Percentiles rank a stretch among this genome's conserved stretches.
phyloP scores from a whole-genome alignment of 1,284 basidiomycete species.

The Pseudozyma thailandica region DNA sequence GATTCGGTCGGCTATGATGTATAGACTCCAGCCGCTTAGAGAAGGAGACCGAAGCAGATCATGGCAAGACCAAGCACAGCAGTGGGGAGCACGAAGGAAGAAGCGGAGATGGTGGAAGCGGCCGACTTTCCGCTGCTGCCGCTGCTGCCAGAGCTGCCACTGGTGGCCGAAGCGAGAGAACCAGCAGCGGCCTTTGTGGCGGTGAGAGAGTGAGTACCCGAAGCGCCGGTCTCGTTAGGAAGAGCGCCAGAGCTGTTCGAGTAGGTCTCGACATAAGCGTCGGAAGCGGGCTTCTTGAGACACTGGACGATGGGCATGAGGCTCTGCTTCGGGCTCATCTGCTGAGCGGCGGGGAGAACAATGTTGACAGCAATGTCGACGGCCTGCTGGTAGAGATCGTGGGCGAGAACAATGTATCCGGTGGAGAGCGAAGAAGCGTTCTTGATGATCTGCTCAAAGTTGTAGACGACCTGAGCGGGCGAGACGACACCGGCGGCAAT shows the following conservation, averaged over 20 bases:
- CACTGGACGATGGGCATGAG: slow-evolving; percentile 70
- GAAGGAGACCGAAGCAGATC: slow-evolving; percentile 33
- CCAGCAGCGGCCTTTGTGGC: slow-evolving; percentile 29
- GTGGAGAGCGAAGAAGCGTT: slow-evolving; percentile 71
- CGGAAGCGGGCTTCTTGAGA: slow-evolving; percentile 48
- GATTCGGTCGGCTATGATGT: neutral
- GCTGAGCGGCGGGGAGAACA: slow-evolving; percentile 59
- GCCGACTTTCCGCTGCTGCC: slow-evolving; percentile 14
- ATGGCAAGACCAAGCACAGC: slow-evolving; percentile 27
- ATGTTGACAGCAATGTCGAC: slow-evolving; percentile 63
- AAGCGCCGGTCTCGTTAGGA: slow-evolving; percentile 38
- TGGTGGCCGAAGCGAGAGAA: slow-evolving; percentile 17
- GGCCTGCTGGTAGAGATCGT: slow-evolving; percentile 66
- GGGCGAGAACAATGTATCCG: slow-evolving; percentile 85
- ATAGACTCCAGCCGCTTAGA: slow-evolving; percentile 1
- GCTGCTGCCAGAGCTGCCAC: slow-evolving; percentile 8
- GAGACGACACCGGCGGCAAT: slow-evolving; percentile 59
- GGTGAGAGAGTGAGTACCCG: slow-evolving; percentile 36
- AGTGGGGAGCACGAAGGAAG: slow-evolving; percentile 26
- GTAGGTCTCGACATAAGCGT: slow-evolving; percentile 62
- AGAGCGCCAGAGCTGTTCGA: slow-evolving; percentile 50
- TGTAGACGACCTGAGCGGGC: slow-evolving; percentile 51
- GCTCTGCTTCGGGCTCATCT: slow-evolving; percentile 73
- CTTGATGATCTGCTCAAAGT: slow-evolving; percentile 57
- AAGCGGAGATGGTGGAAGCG: slow-evolving; percentile 15